Conservation (phyloP, 306 rosid species). For the Begonia fuchsioides region DNA sequence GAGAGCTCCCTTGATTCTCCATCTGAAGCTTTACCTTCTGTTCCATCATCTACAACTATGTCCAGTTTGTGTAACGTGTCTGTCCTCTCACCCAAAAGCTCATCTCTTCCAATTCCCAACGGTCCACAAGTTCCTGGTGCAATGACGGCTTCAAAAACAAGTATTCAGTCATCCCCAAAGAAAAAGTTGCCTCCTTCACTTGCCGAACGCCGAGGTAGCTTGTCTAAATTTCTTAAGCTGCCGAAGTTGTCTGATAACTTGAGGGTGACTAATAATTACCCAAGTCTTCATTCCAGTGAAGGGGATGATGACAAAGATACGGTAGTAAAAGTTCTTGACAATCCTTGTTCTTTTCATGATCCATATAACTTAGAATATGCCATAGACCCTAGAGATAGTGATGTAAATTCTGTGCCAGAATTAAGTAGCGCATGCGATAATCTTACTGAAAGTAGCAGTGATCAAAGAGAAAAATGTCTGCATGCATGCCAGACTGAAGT, state of each 20-base stretch:
- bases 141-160: conserved; percentile 24
- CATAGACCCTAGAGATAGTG: conserved; percentile 18
- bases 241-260: conserved; percentile 40
- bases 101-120: conserved; percentile 26
- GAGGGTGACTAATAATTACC: conserved; percentile 20
- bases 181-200: conserved; percentile 65
- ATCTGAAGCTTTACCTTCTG: conserved; percentile 14
- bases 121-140: conserved; percentile 29
- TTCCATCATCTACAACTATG: conserved; percentile 33
- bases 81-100: conserved; percentile 26
- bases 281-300: conserved; percentile 20
- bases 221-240: conserved; percentile 63
- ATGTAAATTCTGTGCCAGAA: conserved; percentile 20
- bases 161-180: conserved; percentile 27
- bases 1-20: conserved; percentile 72
- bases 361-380: conserved; percentile 15
- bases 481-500: too few relatives aligned
- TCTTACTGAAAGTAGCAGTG: too few relatives aligned
- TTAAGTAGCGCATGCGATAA: conserved; percentile 13
- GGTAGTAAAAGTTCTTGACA: conserved; percentile 14
- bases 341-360: conserved; percentile 19
- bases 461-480: too few relatives aligned
- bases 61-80: conserved; percentile 45
- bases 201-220: conserved; percentile 81
- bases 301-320: conserved; percentile 15